phyloP scores from a whole-genome alignment of 2,329 filamentous ascomycete species.

The Dothistroma septosporum region DNA sequence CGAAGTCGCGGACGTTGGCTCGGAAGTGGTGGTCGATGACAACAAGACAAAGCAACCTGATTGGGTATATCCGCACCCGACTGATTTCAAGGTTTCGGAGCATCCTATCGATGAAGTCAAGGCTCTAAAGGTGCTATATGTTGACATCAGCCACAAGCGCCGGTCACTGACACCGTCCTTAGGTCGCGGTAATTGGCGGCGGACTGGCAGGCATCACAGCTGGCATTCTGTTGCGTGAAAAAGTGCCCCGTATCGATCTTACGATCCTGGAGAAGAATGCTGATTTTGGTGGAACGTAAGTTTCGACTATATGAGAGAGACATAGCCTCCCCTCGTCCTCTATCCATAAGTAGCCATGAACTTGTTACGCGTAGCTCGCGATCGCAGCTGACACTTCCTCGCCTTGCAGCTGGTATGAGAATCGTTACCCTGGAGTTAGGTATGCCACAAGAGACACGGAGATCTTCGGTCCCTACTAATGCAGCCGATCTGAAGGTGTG shows the following conservation, averaged over 20 bases:
- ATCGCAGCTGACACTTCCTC: neutral
- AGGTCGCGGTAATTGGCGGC: constrained; percentile 61
- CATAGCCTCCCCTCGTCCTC: neutral
- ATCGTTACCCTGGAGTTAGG: constrained; percentile 18
- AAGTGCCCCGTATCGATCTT: constrained; percentile 64
- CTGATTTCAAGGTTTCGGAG: constrained; percentile 29
- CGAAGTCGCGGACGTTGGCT: constrained; percentile 6
- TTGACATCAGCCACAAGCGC: neutral
- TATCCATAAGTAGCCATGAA: neutral
- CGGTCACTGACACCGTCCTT: constrained; percentile 13
- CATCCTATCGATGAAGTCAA: constrained; percentile 29
- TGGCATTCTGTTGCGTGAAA: constrained; percentile 62
- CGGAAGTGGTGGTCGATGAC: neutral
- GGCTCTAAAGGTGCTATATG: constrained; percentile 21
- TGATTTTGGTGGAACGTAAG: constrained; percentile 49
- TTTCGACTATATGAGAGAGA: neutral
- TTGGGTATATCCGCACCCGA: constrained; percentile 29
- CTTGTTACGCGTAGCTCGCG: neutral
- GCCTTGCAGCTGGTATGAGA: constrained; percentile 20
- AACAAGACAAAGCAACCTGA: neutral
- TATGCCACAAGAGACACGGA: neutral
- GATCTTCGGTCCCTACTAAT: neutral
- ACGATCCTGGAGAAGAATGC: constrained; percentile 65
- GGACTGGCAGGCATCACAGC: constrained; percentile 61
- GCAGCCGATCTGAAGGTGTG: constrained; percentile 46